Conservation (phyloP, 306 rosid species). For the Albizia julibrissin region DNA sequence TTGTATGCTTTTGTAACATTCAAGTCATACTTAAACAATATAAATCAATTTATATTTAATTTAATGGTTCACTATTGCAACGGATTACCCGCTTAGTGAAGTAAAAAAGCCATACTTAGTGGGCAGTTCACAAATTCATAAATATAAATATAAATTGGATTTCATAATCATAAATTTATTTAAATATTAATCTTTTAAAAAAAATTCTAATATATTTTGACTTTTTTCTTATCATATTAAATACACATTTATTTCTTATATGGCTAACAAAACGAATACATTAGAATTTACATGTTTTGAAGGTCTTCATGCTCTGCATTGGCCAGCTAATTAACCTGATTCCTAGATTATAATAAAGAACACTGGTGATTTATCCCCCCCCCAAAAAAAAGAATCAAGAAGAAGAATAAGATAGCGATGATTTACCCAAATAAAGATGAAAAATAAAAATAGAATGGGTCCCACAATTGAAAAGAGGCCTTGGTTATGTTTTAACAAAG, state of each 20-base stretch:
- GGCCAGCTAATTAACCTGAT: no score
- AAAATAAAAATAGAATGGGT: neutral
- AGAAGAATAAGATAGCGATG: neutral
- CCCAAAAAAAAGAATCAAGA: no score
- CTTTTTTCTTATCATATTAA: neutral
- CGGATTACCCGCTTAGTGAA: neutral
- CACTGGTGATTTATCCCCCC: neutral
- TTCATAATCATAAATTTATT: neutral
- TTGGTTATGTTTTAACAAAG: neutral
- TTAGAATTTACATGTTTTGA: no score
- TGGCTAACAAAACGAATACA: neutral
- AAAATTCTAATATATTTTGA: neutral
- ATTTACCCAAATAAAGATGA: neutral
- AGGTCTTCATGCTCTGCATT: no score
- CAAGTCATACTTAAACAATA: neutral
- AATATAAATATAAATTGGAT: neutral
- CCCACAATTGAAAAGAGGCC: neutral
- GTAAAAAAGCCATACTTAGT: neutral
- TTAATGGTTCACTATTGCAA: neutral
- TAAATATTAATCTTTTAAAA: neutral
- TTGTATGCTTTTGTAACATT: neutral
- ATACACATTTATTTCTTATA: neutral
- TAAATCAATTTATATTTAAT: neutral
- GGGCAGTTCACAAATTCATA: neutral
- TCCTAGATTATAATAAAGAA: neutral